phyloP scores from a whole-genome alignment of 306 rosid species.

The Quercus suber region DNA sequence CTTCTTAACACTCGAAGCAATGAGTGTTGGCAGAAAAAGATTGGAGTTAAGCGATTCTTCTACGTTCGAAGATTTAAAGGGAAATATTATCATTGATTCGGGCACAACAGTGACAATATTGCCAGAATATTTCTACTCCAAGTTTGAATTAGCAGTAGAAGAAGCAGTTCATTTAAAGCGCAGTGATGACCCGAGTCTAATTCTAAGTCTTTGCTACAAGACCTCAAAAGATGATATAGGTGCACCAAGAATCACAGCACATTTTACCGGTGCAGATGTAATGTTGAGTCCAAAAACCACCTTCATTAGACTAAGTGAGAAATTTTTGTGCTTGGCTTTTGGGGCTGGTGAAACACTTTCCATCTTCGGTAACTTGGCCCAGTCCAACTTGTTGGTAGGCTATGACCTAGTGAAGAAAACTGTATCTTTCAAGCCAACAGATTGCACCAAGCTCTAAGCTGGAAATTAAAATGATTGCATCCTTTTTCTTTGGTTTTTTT shows the following conservation, averaged over 20 bases:
- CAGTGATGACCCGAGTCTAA: neutral
- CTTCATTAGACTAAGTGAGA: constrained; percentile 19
- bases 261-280: constrained; percentile 42
- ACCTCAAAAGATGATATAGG: neutral
- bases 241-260: constrained; percentile 27
- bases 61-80: neutral
- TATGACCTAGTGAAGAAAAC: constrained; percentile 32
- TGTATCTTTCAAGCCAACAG: constrained; percentile 43
- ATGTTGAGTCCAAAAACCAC: constrained; percentile 23
- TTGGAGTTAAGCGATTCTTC: neutral
- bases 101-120: constrained; percentile 33
- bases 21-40: constrained; percentile 20
- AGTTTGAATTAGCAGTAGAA: constrained; percentile 18
- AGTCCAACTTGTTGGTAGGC: constrained; percentile 47
- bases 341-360: rapidly evolving
- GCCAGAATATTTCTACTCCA: constrained; percentile 14
- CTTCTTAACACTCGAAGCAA: constrained; percentile 15
- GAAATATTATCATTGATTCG: constrained; percentile 40
- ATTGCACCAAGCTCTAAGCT: constrained; percentile 18
- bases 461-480: no score
- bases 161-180: neutral
- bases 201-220: constrained; percentile 27
- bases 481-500: no score
- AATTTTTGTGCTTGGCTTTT: constrained; percentile 46
- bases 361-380: constrained; percentile 58